Evolutionary conservation across 768 basidiomycete species (phyloP).

Genomic region (Xerocomellus intermedius): DNA sequence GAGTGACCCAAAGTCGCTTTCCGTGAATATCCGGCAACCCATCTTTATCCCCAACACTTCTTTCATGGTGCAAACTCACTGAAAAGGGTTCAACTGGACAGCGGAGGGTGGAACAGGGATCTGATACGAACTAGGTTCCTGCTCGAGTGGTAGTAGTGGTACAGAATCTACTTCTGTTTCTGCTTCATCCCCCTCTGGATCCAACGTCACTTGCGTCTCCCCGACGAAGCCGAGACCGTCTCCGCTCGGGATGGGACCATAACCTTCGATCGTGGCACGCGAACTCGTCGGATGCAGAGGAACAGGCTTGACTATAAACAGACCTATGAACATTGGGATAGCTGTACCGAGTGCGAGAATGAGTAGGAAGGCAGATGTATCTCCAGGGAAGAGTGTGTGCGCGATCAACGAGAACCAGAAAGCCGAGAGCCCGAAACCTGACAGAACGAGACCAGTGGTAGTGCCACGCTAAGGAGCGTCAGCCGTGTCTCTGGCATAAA

Average conservation of each 20-base stretch:
- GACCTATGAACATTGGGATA: constrained; percentile 73
- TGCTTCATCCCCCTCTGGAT: constrained; percentile 11
- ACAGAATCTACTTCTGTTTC: constrained; percentile 19
- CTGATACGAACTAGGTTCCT: constrained; percentile 20
- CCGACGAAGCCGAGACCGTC: constrained; percentile 24
- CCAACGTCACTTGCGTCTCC: constrained; percentile 16
- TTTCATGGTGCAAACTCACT: neutral
- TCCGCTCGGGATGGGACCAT: constrained; percentile 16
- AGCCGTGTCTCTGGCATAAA: neutral
- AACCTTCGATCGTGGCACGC: constrained; percentile 10
- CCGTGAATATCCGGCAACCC: constrained; percentile 53
- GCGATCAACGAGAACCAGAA: constrained; percentile 85
- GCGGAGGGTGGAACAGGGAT: constrained; percentile 17
- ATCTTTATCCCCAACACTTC: constrained; percentile 18
- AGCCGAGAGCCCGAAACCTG: constrained; percentile 88
- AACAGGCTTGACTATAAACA: constrained; percentile 66
- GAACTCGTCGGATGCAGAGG: constrained; percentile 47
- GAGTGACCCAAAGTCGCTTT: constrained; percentile 44
- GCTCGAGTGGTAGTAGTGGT: constrained; percentile 23
- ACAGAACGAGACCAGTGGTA: constrained; percentile 74
- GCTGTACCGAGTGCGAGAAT: constrained; percentile 78
- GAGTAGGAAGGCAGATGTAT: constrained; percentile 75
- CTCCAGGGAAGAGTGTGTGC: constrained; percentile 67
- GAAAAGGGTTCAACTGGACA: constrained; percentile 26
- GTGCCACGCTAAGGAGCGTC: constrained; percentile 60